Base-by-base conservation (phyloP, 306 rosid species). In the Acacia crassicarpa region DNA sequence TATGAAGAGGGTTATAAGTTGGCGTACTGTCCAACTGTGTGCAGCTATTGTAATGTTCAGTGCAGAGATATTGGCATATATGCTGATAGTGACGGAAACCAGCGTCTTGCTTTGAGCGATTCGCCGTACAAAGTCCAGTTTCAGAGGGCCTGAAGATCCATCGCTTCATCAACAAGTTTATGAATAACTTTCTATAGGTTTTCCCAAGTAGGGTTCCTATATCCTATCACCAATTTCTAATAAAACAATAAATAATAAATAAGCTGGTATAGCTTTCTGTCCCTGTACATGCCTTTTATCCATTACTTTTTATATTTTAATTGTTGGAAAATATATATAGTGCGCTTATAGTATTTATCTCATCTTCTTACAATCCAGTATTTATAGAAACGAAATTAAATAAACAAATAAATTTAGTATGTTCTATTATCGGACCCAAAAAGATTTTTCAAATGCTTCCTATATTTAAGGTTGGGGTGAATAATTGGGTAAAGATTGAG, bases 11-110 rank as follows among this genome's bases (percentile, higher is more conserved):
- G 54, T 61, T 93, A 90, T 76, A 89, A 88, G 75, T 41, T 93
- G 16, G 83, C 77, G 2, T 90, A 81, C 22, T 91, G 95, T 62
- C 95, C 95, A 17, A 80, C 49, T 3, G 97, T 92, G 13, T 86
- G 88, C 45, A 58, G n/a, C 9, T 48, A 67, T 51, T 89, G 92
- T 54, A 83, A 53, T 59, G 82, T 84, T 44, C 8, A 62, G 41
- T 90, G 97, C 23, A 82, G 40, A 25, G 92, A 87, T 77, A 48
- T 92, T 6, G 86, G 86, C 0, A 1, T 83, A 13, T 43, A 78
- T 19, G 43, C 22, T 22, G 83, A 83, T 32, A 35, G 44, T 8
- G 16, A 65, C 54, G 79, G 62, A 65, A 77, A 81, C 69, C 10
- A 63, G 49, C 82, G 80, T 78, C 62, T 83, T 2, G 86, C 68